Base-by-base conservation (phyloP, 192 early-diverging fungal genomes). In the Pilaira anomala region DNA sequence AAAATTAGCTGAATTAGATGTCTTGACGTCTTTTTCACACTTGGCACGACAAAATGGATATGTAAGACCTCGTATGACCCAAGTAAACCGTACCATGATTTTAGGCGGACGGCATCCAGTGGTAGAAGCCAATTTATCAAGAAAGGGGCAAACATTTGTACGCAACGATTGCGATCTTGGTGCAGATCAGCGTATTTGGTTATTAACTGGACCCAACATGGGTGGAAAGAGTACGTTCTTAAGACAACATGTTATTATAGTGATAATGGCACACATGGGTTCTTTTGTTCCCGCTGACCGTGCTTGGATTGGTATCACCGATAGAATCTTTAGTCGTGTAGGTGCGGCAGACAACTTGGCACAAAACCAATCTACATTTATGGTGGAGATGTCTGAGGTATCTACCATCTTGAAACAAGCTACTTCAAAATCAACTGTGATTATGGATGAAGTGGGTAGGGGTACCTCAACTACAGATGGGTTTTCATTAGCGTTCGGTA, bases 181-280 rank as follows among this genome's bases (percentile, higher is more conserved):
- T 11, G 68, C 68, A 0, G 76, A 68, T 1, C 28, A 28, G 67
- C 75, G 0, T 79, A 80, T 19, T 78, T 95, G 91, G 40, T 70
- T 95, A 12, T 83, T 96, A 3, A 93, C 90, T 7, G 95, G 95
- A 0, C 91, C 95, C 3, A 97, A 97, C 65, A 95, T 93, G 94
- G 88, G 88, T n/a, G 93, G 93, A 33, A 94, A 95, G 66, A 87
- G 88, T 16, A 93, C 93, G 3, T 96, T 93, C 66, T 59, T 97
- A 30, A 79, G 87, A 0, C 93, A 93, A 67, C 83, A 93, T 45
- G 88, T 88, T 1, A 78, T 94, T 7, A 68, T 93, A 25, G 77
- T 71, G 2, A 80, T 97, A 21, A 82, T 97, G 88, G 91, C 93
- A 0, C 93, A 97, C 51, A 88, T 95, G 25, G 93, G 93, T 16